Evolutionary conservation across 805 yeast species (phyloP).

Genomic region (baker's yeast (Saccharomyces cerevisiae)): DNA sequence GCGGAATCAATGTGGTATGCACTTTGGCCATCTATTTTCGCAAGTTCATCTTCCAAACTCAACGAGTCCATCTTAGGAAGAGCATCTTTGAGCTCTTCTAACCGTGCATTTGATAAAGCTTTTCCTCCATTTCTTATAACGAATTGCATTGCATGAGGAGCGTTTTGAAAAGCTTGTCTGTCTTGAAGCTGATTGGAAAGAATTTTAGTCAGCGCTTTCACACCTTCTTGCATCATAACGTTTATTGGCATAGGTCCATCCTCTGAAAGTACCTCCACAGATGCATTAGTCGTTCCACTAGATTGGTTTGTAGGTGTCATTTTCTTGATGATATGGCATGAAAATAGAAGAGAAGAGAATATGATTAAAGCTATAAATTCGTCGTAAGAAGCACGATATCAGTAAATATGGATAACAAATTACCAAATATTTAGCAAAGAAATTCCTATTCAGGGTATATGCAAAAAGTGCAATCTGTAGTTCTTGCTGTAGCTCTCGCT

Average conservation of each 20-base stretch:
- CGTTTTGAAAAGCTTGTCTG: slow-evolving; percentile 11
- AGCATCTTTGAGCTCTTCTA: not conserved
- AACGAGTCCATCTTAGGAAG: not conserved
- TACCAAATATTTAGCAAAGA: not conserved
- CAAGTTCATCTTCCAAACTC: slow-evolving; percentile 5
- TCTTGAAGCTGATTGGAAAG: slow-evolving; percentile 25
- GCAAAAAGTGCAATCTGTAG: not conserved
- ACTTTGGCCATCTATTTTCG: slow-evolving; percentile 11
- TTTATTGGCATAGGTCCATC: slow-evolving; percentile 27
- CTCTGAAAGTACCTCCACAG: slow-evolving; percentile 20
- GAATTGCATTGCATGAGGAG: slow-evolving; percentile 19
- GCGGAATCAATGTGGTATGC: slow-evolving; percentile 7
- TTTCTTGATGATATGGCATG: not conserved
- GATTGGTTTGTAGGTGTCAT: not conserved
- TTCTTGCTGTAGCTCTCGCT: not conserved
- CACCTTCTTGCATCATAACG: slow-evolving; percentile 31
- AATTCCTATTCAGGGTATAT: not conserved
- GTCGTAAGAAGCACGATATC: not conserved
- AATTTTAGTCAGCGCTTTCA: slow-evolving; percentile 26
- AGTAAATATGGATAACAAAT: not conserved
- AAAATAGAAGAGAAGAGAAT: not conserved
- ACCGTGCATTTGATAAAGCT: not conserved
- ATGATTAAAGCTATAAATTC: not conserved
- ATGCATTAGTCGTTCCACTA: slow-evolving; percentile 4
- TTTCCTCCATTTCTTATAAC: slow-evolving; percentile 13